These are phyloP conservation scores for Fusarium sp. DNA, from an alignment of 2,329 filamentous ascomycete species.

Conservation along the genomic window DNA sequence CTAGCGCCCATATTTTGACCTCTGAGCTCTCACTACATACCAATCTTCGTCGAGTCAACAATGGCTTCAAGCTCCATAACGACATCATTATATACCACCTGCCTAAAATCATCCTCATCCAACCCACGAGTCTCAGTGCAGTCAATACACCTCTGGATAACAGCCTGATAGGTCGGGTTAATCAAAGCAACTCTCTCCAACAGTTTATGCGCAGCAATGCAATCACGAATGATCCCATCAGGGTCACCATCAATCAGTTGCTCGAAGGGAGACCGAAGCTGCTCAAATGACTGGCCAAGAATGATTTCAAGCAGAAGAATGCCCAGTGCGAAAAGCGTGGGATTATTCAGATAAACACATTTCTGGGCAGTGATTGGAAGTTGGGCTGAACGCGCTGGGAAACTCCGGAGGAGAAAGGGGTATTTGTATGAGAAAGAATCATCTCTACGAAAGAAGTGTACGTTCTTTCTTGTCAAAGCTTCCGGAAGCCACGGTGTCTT, in stretches of 20 bases:
- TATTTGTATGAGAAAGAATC: not conserved
- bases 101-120: slow-evolving; percentile 20
- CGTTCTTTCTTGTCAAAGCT: not conserved
- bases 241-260: not conserved
- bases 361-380: too few relatives aligned
- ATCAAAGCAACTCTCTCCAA: slow-evolving; percentile 13
- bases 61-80: slow-evolving; percentile 24
- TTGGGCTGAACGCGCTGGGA: not conserved
- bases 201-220: not conserved
- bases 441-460: slow-evolving; percentile 15
- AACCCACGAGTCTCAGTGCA: slow-evolving; percentile 8
- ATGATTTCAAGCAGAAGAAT: slow-evolving; percentile 29
- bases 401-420: not conserved
- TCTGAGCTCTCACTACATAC: not conserved
- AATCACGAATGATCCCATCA: not conserved
- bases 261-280: not conserved
- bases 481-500: slow-evolving; percentile 32
- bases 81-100: slow-evolving; percentile 13
- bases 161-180: slow-evolving; percentile 6
- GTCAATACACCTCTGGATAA: slow-evolving; percentile 22
- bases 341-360: not conserved
- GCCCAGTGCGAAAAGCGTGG: slow-evolving; percentile 20
- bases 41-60: slow-evolving; percentile 12
- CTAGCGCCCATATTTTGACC: accelerated
- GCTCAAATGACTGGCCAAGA: slow-evolving; percentile 6